Percentiles rank a stretch among this genome's conserved stretches.
Conservation (phyloP, 805 yeast genomes). For the Gaillardinia entomophila region DNA sequence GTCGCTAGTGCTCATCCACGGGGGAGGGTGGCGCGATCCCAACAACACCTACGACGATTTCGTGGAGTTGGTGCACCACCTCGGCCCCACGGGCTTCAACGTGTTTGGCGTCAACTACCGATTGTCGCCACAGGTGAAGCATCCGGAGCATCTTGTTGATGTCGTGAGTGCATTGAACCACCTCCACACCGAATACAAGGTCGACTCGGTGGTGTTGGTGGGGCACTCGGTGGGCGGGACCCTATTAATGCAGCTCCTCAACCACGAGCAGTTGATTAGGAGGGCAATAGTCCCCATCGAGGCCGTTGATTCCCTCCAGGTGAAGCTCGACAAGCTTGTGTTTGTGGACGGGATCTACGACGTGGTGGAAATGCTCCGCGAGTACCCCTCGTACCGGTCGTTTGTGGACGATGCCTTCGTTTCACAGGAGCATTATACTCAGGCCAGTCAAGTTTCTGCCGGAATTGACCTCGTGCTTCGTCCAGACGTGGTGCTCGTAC, state of each 20-base stretch:
- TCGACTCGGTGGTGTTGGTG: slow-evolving; percentile 20
- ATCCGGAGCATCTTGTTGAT: slow-evolving; percentile 60
- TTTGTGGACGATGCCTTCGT: slow-evolving; percentile 59
- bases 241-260: slow-evolving; percentile 48
- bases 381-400: slow-evolving; percentile 52
- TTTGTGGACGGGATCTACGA: slow-evolving; percentile 72
- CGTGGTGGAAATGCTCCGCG: slow-evolving; percentile 42
- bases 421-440: slow-evolving; percentile 9
- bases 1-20: slow-evolving; percentile 62
- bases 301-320: not conserved
- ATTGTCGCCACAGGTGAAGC: slow-evolving; percentile 53
- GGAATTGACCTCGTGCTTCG: not conserved
- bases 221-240: slow-evolving; percentile 88
- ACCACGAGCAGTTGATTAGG: slow-evolving; percentile 15
- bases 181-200: slow-evolving; percentile 16
- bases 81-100: slow-evolving; percentile 7
- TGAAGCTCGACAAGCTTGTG: slow-evolving; percentile 10
- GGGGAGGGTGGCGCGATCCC: slow-evolving; percentile 86
- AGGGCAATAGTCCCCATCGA: too few relatives aligned
- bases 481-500: slow-evolving; percentile 35
- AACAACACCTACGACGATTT: slow-evolving; percentile 56
- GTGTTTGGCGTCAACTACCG: slow-evolving; percentile 51
- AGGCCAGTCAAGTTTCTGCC: slow-evolving; percentile 22
- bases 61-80: slow-evolving; percentile 19
- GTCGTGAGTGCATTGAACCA: slow-evolving; percentile 39